Evolutionary conservation across 148 eudicot genomes (phyloP), one percentile per base, ranked within the genome.

Genomic region (Fagopyrum homotropicum): DNA sequence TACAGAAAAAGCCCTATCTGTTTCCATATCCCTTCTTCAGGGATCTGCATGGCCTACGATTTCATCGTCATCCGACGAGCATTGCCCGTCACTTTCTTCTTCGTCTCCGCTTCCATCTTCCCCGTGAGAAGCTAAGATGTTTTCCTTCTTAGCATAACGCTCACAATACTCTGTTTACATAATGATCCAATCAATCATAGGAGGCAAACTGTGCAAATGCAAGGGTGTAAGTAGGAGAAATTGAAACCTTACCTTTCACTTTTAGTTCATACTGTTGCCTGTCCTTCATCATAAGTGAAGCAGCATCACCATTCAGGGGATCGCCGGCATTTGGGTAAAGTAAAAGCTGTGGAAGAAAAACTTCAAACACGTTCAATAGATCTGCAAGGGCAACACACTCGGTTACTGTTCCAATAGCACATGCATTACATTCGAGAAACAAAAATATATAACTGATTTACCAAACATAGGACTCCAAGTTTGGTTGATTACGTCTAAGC

Each of bases 391-490:
- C 71, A 69, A 30, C 71, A 72, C 3, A 47, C 55, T 69, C 56
- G 61, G 60, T 66, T 4, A 76, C 40, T 35, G 51, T 3, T 16
- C 73, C 47, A 9, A 5, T 17, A 44, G 14, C 26, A 61, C 10
- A 5, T 50, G 17, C 9, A 55, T 7, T 35, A 59, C n/a, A 43
- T 66, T 5, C 14, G n/a, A 14, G 14, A 8, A 35, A 35, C 29
- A 17, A 2, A 6, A 2, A 72, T 14, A 17, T 3, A 47, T 51
- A 50, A 60, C 52, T 61, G 75, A 80, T 35, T 83, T 90, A 90
- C 97, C 97, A 74, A 86, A 90, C 92, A 92, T 87, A 76, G 97
- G 95, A 76, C 97, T 92, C 97, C 97, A 92, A 74, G 97, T 84
- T 77, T 90, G 90, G 66, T 88, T 88, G 50, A 91, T 89, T 45